phyloP scores from a whole-genome alignment of 768 basidiomycete species.

The Tulasnella sp. region DNA sequence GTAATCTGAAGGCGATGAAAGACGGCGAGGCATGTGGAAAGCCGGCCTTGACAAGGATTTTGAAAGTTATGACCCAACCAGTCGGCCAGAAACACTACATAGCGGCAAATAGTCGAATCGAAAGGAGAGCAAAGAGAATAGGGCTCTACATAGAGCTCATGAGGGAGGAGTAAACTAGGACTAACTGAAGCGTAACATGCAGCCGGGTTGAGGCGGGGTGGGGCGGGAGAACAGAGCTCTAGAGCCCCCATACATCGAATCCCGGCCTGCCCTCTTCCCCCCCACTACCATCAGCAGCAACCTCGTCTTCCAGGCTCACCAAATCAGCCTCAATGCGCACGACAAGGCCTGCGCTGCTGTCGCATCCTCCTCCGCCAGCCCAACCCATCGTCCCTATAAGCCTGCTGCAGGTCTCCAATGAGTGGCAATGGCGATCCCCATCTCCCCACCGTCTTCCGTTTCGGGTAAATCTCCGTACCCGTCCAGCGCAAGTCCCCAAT shows the following conservation, averaged over 20 bases:
- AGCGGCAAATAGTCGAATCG: too few species aligned
- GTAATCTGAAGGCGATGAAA: too few species aligned
- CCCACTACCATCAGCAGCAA: not conserved
- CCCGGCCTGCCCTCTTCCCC: not conserved
- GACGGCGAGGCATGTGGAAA: too few species aligned
- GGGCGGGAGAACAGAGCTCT: too few species aligned
- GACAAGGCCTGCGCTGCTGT: not conserved
- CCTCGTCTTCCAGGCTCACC: constrained; percentile 1
- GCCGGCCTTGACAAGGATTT: too few species aligned
- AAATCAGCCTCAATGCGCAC: not conserved
- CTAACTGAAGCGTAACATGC: too few species aligned
- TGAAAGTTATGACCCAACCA: too few species aligned
- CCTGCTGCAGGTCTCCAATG: not conserved
- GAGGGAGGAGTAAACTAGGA: too few species aligned
- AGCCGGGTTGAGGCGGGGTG: too few species aligned
- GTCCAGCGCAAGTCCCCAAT: not conserved
- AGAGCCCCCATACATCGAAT: not conserved
- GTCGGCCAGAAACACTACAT: too few species aligned
- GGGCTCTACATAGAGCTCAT: too few species aligned
- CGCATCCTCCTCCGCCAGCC: not conserved
- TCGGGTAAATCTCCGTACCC: not conserved
- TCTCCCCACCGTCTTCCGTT: not conserved
- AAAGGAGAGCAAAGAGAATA: too few species aligned
- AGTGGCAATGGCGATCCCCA: not conserved
- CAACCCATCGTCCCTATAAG: not conserved